phyloP scores from a whole-genome alignment of 345 rosid species.

The Aegle marmelos region DNA sequence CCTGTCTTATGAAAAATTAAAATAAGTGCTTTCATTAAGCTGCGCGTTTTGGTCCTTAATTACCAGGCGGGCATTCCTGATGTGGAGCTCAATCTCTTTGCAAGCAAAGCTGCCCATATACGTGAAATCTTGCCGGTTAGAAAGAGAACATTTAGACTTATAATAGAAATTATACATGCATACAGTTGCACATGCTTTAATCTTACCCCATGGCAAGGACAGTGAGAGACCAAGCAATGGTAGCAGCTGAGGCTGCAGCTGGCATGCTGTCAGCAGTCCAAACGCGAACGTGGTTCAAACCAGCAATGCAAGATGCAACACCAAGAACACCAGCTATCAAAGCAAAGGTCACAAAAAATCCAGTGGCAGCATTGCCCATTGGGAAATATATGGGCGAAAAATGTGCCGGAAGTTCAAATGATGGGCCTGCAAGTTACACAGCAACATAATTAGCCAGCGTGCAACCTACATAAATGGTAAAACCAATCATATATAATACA shows the following conservation, averaged over 20 bases:
- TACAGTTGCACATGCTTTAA: neutral
- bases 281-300: slow-evolving; percentile 58
- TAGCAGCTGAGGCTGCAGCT: slow-evolving; percentile 65
- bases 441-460: neutral
- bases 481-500: too few species aligned
- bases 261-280: slow-evolving; percentile 67
- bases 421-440: slow-evolving; percentile 52
- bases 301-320: slow-evolving; percentile 67
- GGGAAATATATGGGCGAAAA: slow-evolving; percentile 91
- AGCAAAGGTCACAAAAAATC: slow-evolving; percentile 79
- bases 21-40: neutral
- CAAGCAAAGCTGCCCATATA: slow-evolving; percentile 64
- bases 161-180: neutral
- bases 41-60: slow-evolving; percentile 12
- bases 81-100: slow-evolving; percentile 76
- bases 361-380: slow-evolving; percentile 96
- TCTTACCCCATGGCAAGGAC: slow-evolving; percentile 85
- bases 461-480: neutral
- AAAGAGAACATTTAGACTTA: neutral
- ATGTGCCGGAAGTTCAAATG: slow-evolving; percentile 70
- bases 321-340: slow-evolving; percentile 89
- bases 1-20: neutral
- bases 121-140: slow-evolving; percentile 7
- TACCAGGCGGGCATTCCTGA: slow-evolving; percentile 79
- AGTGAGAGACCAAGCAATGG: slow-evolving; percentile 88